phyloP scores from a whole-genome alignment of 139 green algal genomes.

The Nannochloris sp. region DNA sequence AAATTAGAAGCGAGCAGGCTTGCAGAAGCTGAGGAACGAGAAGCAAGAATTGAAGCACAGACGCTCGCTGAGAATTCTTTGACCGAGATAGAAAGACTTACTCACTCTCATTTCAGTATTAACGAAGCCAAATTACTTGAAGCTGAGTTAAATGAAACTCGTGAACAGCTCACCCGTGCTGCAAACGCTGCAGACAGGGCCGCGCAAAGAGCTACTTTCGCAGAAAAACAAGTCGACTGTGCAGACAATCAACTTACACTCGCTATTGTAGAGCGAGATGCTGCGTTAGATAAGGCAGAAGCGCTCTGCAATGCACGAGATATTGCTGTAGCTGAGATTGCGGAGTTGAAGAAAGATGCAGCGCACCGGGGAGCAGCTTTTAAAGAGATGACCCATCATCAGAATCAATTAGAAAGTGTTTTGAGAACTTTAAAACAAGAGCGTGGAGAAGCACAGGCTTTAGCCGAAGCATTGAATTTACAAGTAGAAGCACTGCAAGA shows the following conservation, averaged over 20 bases:
- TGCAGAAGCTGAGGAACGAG: constrained; percentile 4
- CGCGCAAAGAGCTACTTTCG: background rate
- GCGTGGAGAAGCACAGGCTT: background rate
- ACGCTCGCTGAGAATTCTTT: background rate
- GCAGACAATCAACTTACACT: no score
- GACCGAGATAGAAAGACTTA: no score
- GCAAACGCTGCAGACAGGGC: no score
- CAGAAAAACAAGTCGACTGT: no score
- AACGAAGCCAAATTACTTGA: constrained; percentile 20
- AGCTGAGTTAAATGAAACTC: background rate
- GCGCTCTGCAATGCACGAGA: background rate
- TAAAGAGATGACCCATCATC: background rate
- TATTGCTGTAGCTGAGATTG: background rate
- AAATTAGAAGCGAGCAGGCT: no score
- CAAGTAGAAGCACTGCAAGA: constrained; percentile 13
- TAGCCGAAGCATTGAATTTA: background rate
- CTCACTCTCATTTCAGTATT: no score
- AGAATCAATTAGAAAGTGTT: background rate
- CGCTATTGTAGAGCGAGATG: background rate
- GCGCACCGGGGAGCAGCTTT: background rate
- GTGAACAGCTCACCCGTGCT: background rate
- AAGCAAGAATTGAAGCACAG: background rate
- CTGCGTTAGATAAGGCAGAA: background rate
- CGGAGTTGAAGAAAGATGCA: background rate
- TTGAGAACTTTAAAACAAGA: constrained; percentile 2